Evolutionary conservation across 1,139 yeast species (phyloP).

Genomic region (Taphrina flavorubra): DNA sequence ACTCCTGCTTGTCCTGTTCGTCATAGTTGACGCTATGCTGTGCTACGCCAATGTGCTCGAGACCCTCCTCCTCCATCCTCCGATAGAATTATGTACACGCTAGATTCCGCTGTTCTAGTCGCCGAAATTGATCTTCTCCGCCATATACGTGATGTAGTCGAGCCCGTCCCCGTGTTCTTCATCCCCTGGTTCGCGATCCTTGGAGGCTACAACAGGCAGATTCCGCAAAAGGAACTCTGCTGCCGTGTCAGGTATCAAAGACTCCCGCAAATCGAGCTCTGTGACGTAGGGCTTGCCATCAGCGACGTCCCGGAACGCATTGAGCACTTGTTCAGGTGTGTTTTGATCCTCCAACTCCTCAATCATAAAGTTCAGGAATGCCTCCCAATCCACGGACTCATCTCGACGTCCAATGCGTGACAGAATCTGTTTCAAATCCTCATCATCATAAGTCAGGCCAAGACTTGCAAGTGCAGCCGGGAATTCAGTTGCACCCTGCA

Average conservation of each 20-base stretch:
- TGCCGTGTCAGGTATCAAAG: slow-evolving; percentile 48
- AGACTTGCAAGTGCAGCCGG: slow-evolving; percentile 55
- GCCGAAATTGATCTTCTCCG: slow-evolving; percentile 17
- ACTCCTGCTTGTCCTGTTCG: no score
- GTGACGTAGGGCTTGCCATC: slow-evolving; percentile 54
- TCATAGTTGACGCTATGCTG: no score
- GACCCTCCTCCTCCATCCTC: no score
- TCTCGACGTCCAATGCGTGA: slow-evolving; percentile 48
- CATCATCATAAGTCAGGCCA: slow-evolving; percentile 53
- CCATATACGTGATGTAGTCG: slow-evolving; percentile 52
- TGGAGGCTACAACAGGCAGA: slow-evolving; percentile 22
- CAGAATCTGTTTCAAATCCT: slow-evolving; percentile 54
- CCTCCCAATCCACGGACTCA: slow-evolving; percentile 52
- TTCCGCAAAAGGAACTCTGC: slow-evolving; percentile 39
- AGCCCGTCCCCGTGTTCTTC: slow-evolving; percentile 48
- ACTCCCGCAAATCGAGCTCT: slow-evolving; percentile 54
- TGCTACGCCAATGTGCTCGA: not conserved
- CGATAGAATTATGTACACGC: not conserved
- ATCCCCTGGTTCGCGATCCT: not conserved
- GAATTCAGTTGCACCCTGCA: slow-evolving; percentile 52
- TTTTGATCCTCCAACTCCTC: slow-evolving; percentile 55
- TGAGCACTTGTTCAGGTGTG: slow-evolving; percentile 54
- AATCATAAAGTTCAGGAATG: slow-evolving; percentile 55
- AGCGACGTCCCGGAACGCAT: slow-evolving; percentile 54
- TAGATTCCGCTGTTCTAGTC: not conserved